Evolutionary conservation across 2,329 filamentous ascomycete species (phyloP), one percentile per base, ranked within the genome.

Genomic region (Podosphaera fusca): DNA sequence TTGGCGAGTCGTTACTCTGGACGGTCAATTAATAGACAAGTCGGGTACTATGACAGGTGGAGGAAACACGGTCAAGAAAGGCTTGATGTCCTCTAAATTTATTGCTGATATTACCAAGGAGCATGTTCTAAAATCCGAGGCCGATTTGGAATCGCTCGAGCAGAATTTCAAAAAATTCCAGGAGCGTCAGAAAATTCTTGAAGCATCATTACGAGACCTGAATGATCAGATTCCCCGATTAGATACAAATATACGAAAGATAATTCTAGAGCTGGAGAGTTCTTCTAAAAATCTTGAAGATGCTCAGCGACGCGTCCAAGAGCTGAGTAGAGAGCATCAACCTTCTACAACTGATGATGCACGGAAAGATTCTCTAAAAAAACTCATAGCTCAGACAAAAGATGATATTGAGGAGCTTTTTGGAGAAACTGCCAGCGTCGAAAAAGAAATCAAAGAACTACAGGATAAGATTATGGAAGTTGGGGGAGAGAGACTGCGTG

Each of bases 401-500:
- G 80, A 79, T 62, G 87, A 95, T 64, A 79, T 95, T 9, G 79
- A 84, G 58, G 85, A 84, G 64, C 76, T 98, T 8, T 86, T 81
- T 60, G 75, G 79, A 8, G 87, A 96, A 70, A 95, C 85, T n/a
- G 80, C 85, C 1, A 92, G 83, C 51, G 81, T 95, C 7, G 92
- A 98, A 67, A 82, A 83, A 33, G 92, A 96, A 69, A 96, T 98
- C 70, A 90, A 94, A 70, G 77, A 77, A 29, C 75, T 98, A 1
- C 90, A 98, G 67, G 84, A 92, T 75, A 94, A 89, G 74, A 98
- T 98, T 66, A 96, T 98, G 92, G 84, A 95, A 69, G 84, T 95
- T 61, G 92, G 92, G 66, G 92, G 92, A 70, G 88, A 96, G 65
- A 88, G 87, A 70, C 80, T 98, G 21, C 83, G 92, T 57, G 79